Percentiles rank a stretch among this genome's conserved stretches.
These are phyloP conservation scores for Quercus dentata DNA, from an alignment of 306 rosid genomes.

Conservation along the genomic window DNA sequence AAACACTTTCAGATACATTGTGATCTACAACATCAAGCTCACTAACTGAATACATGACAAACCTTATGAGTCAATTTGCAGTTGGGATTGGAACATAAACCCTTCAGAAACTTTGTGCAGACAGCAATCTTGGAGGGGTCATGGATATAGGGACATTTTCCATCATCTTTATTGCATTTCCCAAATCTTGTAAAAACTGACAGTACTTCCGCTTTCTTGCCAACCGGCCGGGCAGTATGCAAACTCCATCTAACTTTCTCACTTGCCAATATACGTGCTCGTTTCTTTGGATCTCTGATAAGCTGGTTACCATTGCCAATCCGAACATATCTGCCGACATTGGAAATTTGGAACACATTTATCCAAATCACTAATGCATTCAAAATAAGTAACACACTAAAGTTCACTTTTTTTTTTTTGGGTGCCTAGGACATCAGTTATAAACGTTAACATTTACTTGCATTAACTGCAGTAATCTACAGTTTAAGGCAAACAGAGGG, in stretches of 20 bases:
- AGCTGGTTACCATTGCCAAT: constrained; percentile 95
- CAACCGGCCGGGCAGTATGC: constrained; percentile 94
- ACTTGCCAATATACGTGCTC: constrained; percentile 83
- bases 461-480: constrained; percentile 9
- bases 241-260: constrained; percentile 98
- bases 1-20: constrained; percentile 17
- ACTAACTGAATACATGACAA: constrained; percentile 23
- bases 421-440: constrained; percentile 5
- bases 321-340: constrained; percentile 68
- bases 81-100: constrained; percentile 75
- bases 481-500: constrained; percentile 14
- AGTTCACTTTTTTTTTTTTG: background rate
- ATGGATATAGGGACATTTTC: constrained; percentile 91
- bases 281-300: constrained; percentile 85
- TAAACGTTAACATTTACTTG: constrained; percentile 19
- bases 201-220: constrained; percentile 85
- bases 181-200: constrained; percentile 93
- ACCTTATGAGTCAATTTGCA: constrained; percentile 99
- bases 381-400: constrained; percentile 11
- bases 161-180: constrained; percentile 84
- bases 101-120: constrained; percentile 93
- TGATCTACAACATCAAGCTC: constrained; percentile 29
- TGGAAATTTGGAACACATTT: constrained; percentile 12
- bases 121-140: constrained; percentile 96
- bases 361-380: background rate